Base-by-base conservation (phyloP, 1,139 yeast species). In the Saccharomyces hybrid region DNA sequence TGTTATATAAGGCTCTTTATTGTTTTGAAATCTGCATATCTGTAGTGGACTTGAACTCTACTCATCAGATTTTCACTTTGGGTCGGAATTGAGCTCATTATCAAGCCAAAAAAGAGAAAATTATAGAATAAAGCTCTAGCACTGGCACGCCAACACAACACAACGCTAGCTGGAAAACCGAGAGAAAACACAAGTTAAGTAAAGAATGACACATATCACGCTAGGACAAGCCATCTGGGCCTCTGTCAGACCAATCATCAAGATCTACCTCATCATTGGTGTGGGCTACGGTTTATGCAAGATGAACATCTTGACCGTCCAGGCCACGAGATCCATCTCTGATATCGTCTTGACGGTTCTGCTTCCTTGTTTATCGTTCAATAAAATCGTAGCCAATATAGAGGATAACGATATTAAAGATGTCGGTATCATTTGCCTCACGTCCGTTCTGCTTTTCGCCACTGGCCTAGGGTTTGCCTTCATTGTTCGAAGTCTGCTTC, bases 241-340 rank as follows among this genome's bases (percentile, higher is more conserved):
- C 13, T 80, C 97, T 0, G 91, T 88, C 51, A 90, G 89, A 73
- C 98, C 98, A 25, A 86, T 91, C 59, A 80, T 90, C 73, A 91
- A 91, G 73, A 89, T 91, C 63, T 89, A 90, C 66, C 71, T 88
- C 67, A 86, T 89, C 67, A 83, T 89, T 3, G 88, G 80, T 3
- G 69, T 83, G 38, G 98, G 98, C 11, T 87, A 78, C 63, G 70
- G 73, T 47, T 73, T 88, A 23, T 89, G 95, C 4, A 78, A 77
- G 59, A 74, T 75, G 62, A 86, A 87, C 64, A 79, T 89, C 48
- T 70, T 90, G n/a, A 77, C 88, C 1, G 93, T 88, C 2, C 83
- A 88, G 27, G 86, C 95, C 9, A 82, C 89, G 49, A 75, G 87
- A 62, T 86, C 85, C 57, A 77, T 90, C 38, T 84, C 93, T 6